Percentiles rank a stretch among this genome's conserved stretches.
These are phyloP conservation scores for Dianthus caryophyllus DNA, from an alignment of 148 eudicot genomes.

Conservation along the genomic window DNA sequence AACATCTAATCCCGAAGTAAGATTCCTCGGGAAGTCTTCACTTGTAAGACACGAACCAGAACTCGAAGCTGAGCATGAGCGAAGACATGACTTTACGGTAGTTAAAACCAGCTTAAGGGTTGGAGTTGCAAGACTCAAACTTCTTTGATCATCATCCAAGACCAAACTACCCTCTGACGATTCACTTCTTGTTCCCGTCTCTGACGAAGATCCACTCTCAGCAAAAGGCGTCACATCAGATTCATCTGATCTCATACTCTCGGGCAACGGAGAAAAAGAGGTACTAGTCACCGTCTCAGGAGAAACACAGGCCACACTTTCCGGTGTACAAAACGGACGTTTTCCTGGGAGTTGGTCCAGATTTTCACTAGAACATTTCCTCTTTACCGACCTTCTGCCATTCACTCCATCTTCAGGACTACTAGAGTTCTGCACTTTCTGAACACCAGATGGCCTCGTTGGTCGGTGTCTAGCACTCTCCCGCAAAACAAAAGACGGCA, in stretches of 20 bases:
- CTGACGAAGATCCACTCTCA: constrained; percentile 12
- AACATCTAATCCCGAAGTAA: constrained; percentile 24
- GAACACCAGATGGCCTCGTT: constrained; percentile 33
- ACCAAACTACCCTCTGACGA: not conserved
- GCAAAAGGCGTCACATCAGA: constrained; percentile 6
- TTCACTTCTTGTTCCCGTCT: constrained; percentile 2
- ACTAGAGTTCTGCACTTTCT: constrained; percentile 19
- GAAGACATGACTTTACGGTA: constrained; percentile 20
- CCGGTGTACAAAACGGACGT: constrained; percentile 34
- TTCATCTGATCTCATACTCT: constrained; percentile 22
- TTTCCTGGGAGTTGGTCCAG: constrained; percentile 24
- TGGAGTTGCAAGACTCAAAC: not conserved
- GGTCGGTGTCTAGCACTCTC: constrained; percentile 50
- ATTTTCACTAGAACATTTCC: constrained; percentile 35
- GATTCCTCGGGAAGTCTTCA: constrained; percentile 21
- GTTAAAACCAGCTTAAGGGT: not conserved
- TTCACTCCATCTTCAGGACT: constrained; percentile 23
- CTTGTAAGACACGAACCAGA: constrained; percentile 19
- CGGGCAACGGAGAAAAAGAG: constrained; percentile 19
- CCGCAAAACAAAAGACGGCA: constrained; percentile 60
- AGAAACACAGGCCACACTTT: constrained; percentile 36
- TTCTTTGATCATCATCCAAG: constrained; percentile 8
- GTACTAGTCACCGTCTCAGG: constrained; percentile 37
- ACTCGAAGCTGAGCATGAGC: constrained; percentile 23
- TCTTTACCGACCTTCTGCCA: constrained; percentile 33